Conservation (phyloP, 768 basidiomycete species). For the Pholiota conissans region DNA sequence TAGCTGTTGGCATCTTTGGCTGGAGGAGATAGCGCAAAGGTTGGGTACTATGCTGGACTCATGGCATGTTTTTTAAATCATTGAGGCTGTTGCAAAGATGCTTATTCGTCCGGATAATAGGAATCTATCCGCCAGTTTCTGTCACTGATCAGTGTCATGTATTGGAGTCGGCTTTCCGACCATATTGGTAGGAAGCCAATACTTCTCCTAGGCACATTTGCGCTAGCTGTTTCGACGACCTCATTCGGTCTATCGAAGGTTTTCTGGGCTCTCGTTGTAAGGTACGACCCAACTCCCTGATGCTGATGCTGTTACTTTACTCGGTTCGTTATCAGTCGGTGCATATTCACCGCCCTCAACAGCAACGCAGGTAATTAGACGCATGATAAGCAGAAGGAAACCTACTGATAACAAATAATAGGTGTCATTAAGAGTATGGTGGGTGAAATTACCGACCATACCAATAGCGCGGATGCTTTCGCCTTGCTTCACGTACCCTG, state of each 20-base stretch:
- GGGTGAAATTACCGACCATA: slow-evolving; percentile 57
- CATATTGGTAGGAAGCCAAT: slow-evolving; percentile 63
- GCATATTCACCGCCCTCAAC: slow-evolving; percentile 56
- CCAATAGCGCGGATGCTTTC: slow-evolving; percentile 39
- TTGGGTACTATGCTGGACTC: slow-evolving; percentile 66
- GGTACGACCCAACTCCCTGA: slow-evolving; percentile 21
- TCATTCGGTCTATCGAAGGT: slow-evolving; percentile 59
- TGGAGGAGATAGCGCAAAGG: slow-evolving; percentile 47
- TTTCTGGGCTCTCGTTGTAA: slow-evolving; percentile 50
- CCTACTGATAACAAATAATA: not conserved
- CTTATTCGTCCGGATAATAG: slow-evolving; percentile 27
- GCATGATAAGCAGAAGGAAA: not conserved
- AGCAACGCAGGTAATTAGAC: slow-evolving; percentile 28
- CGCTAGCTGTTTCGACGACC: slow-evolving; percentile 54
- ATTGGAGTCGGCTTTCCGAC: slow-evolving; percentile 67
- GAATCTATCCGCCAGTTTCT: slow-evolving; percentile 61
- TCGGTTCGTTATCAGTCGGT: slow-evolving; percentile 30
- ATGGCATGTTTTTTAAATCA: slow-evolving; percentile 39
- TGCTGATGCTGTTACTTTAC: not conserved
- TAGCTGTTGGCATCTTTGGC: slow-evolving; percentile 39
- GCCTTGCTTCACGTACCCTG: slow-evolving; percentile 29
- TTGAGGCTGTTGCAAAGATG: not conserved
- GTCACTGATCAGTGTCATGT: slow-evolving; percentile 56
- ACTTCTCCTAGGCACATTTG: slow-evolving; percentile 53
- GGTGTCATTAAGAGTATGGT: slow-evolving; percentile 39